Evolutionary conservation across 1,139 yeast species (phyloP).

Genomic region (Debaryomycetaceae sp.): DNA sequence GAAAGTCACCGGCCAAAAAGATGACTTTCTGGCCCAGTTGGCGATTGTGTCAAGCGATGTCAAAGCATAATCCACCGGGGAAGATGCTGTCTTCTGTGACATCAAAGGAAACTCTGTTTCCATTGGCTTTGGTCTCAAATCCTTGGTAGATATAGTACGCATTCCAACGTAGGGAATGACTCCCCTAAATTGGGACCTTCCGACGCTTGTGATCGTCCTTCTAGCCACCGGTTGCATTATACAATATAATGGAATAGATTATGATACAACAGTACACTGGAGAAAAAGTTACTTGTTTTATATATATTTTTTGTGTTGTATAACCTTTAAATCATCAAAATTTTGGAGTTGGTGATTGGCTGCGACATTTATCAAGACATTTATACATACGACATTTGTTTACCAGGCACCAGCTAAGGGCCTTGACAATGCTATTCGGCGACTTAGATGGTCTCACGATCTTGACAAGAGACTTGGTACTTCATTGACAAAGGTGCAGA

Average conservation of each 20-base stretch:
- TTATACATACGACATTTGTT: background rate
- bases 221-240: constrained; percentile 25
- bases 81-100: constrained; percentile 41
- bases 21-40: constrained; percentile 90
- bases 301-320: constrained; percentile 9
- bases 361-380: constrained; percentile 11
- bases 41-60: constrained; percentile 83
- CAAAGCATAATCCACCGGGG: constrained; percentile 74
- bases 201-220: constrained; percentile 20
- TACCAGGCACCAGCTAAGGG: background rate
- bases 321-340: constrained; percentile 23
- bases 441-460: no score
- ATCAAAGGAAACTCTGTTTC: constrained; percentile 46
- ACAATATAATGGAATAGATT: background rate
- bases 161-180: constrained; percentile 8
- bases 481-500: no score
- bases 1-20: constrained; percentile 93
- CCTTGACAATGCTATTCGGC: background rate
- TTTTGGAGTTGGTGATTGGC: constrained; percentile 28
- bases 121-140: constrained; percentile 41
- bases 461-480: no score
- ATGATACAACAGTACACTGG: constrained; percentile 14
- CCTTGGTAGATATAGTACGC: constrained; percentile 33
- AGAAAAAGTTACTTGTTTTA: constrained; percentile 32
- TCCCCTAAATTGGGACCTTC: constrained; percentile 13